phyloP scores from a whole-genome alignment of 805 yeast genomes.

The Myxozyma neglecta region DNA sequence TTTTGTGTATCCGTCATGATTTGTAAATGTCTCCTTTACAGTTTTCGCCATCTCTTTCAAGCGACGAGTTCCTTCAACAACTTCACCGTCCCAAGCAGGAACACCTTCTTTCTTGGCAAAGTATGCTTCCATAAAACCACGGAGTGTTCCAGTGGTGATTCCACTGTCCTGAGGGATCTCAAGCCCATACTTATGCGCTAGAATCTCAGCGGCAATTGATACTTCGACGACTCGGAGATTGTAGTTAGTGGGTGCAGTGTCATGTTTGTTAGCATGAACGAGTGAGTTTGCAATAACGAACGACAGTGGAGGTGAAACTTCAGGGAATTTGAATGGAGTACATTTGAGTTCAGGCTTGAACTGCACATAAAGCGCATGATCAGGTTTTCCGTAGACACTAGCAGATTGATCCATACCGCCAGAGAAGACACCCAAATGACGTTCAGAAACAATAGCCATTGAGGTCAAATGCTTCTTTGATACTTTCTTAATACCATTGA shows the following conservation, averaged over 20 bases:
- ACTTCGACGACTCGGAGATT: slow-evolving; percentile 73
- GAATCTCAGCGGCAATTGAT: slow-evolving; percentile 59
- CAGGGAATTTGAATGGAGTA: slow-evolving; percentile 50
- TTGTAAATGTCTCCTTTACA: slow-evolving; percentile 47
- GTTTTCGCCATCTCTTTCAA: not conserved
- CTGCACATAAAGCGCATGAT: slow-evolving; percentile 59
- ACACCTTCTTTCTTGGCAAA: slow-evolving; percentile 43
- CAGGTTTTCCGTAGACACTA: slow-evolving; percentile 60
- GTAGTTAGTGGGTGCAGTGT: slow-evolving; percentile 68
- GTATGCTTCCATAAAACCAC: slow-evolving; percentile 60
- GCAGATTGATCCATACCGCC: slow-evolving; percentile 83
- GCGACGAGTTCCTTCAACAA: slow-evolving; percentile 32
- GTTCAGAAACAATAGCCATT: slow-evolving; percentile 62
- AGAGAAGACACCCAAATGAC: slow-evolving; percentile 69
- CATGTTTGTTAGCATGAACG: slow-evolving; percentile 64
- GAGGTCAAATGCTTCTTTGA: not conserved
- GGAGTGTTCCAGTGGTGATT: slow-evolving; percentile 53
- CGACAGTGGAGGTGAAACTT: slow-evolving; percentile 44
- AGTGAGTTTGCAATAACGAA: slow-evolving; percentile 66
- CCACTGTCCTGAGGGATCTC: slow-evolving; percentile 43
- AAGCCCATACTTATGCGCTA: slow-evolving; percentile 54
- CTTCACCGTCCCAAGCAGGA: slow-evolving; percentile 45
- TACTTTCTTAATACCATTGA: slow-evolving; percentile 45
- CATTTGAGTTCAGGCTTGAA: slow-evolving; percentile 61
- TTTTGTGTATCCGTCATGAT: slow-evolving; percentile 52